Evolutionary conservation across 1,284 basidiomycete species (phyloP), one percentile per base, ranked within the genome.

Genomic region (Cryptococcus sp.): DNA sequence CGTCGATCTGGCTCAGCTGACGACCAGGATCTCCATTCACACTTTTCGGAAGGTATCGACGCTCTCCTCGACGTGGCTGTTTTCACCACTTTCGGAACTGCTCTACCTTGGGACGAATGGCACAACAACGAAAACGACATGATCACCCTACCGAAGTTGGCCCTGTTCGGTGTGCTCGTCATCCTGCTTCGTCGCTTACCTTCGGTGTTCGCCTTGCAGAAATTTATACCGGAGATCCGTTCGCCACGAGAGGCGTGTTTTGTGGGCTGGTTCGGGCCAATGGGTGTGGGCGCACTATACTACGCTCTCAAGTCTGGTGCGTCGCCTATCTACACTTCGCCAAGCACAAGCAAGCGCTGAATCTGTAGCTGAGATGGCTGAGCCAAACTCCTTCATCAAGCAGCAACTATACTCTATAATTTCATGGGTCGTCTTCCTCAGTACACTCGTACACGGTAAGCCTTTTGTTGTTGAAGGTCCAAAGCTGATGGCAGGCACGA

Each of bases 31-130:
- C 45, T 57, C 3, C 56, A 60, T 34, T 54, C 58, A 11, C 58
- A 60, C 34, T 60, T 60, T 33, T 56, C 56, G 9, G 58, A 60
- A 41, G 58, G 56, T 9, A 60, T 60, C 44, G 58, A 60, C 45
- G 50, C 52, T 16, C 19, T 60, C 16, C 56, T 60, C 25, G 58
- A 60, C 36, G 57, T 56, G 12, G 47, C 47, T 10, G 58, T 60
- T n/a, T 60, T 60, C 35, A 53, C 57, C 38, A 57, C 56, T 7
- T 49, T 60, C 22, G 58, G 58, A 16, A 60, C 58, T 19, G 50
- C 55, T 9, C 49, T 60, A 6, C 58, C 58, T 12, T 60, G 58
- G 58, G 28, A 47, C 16, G 43, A 53, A 5, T 60, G 58, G 58
- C 39, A 53, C 28, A 47, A 44, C 19, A 48, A 38, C 12, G 39